phyloP scores from a whole-genome alignment of 805 yeast species.

The Starmerella apis region DNA sequence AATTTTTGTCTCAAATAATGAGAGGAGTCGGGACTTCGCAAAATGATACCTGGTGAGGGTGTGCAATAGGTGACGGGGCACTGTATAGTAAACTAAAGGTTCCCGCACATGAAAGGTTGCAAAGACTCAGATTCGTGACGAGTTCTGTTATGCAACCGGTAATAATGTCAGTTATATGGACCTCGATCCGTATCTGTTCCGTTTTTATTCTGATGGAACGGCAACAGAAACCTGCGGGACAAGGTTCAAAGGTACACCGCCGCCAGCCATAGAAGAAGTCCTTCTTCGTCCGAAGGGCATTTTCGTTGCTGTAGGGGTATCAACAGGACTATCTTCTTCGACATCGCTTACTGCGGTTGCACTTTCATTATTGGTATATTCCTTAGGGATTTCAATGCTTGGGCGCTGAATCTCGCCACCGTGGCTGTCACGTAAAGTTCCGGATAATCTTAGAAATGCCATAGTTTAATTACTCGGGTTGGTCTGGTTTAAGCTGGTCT shows the following conservation, averaged over 20 bases:
- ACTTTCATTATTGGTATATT: slow-evolving; percentile 1
- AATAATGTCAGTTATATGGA: no score
- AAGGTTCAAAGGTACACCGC: slow-evolving; percentile 21
- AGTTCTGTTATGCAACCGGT: no score
- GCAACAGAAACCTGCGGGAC: slow-evolving; percentile 9
- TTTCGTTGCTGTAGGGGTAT: not conserved
- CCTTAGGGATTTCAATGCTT: slow-evolving; percentile 5
- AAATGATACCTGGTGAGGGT: no score
- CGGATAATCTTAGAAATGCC: slow-evolving; percentile 18
- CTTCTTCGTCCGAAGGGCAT: slow-evolving; percentile 14
- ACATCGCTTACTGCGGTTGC: not conserved
- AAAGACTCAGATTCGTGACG: no score
- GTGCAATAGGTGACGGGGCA: no score
- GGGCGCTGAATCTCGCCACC: slow-evolving; percentile 20
- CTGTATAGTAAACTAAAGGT: no score
- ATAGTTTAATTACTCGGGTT: not conserved
- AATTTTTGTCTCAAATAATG: no score
- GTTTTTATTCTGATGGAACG: not conserved
- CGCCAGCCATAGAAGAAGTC: slow-evolving; percentile 23
- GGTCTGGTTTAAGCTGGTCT: not conserved
- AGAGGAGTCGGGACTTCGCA: no score
- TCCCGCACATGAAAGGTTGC: no score
- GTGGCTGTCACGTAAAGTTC: slow-evolving; percentile 19
- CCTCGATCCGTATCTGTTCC: no score
- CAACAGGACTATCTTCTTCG: slow-evolving; percentile 4